Conservation (phyloP, 768 basidiomycete genomes). For the Clavaria fumosa region DNA sequence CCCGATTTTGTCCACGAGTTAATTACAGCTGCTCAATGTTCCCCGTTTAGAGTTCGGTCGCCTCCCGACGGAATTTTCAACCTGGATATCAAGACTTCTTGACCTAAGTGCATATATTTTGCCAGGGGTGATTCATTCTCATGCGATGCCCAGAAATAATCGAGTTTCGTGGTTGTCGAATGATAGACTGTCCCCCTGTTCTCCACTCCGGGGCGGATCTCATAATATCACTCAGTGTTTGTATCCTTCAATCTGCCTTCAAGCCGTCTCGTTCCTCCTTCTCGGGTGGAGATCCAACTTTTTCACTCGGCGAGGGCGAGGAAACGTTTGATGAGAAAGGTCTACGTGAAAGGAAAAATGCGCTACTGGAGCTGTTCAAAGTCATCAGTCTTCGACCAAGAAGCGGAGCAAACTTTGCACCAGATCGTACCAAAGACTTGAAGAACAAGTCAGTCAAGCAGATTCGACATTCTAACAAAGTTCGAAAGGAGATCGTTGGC, state of each 20-base stretch:
- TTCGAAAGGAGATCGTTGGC: constrained; percentile 47
- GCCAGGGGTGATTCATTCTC: constrained; percentile 2
- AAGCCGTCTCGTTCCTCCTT: constrained; percentile 31
- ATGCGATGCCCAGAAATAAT: constrained; percentile 32
- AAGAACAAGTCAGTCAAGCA: not conserved
- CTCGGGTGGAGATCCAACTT: constrained; percentile 67
- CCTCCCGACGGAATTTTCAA: constrained; percentile 49
- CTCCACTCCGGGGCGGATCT: constrained; percentile 65
- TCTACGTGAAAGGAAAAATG: constrained; percentile 67
- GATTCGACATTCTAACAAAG: constrained; percentile 17
- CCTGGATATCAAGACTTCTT: constrained; percentile 61
- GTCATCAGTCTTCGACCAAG: constrained; percentile 54
- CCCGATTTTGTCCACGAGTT: too few relatives aligned
- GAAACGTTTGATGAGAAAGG: constrained; percentile 68
- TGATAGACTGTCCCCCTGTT: constrained; percentile 62
- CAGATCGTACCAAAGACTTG: constrained; percentile 15
- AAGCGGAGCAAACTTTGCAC: constrained; percentile 24
- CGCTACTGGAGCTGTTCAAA: constrained; percentile 61
- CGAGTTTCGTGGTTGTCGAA: constrained; percentile 44
- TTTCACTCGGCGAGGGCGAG: constrained; percentile 59
- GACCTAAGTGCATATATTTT: constrained; percentile 38
- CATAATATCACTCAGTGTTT: constrained; percentile 61
- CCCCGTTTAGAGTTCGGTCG: constrained; percentile 73
- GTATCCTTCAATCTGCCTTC: constrained; percentile 57
- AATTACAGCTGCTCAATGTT: too few relatives aligned